A percentile compares a stretch with the other conserved stretches of the same genome.
Conservation (phyloP, 306 rosid species). For the Prinsepia uniflora region DNA sequence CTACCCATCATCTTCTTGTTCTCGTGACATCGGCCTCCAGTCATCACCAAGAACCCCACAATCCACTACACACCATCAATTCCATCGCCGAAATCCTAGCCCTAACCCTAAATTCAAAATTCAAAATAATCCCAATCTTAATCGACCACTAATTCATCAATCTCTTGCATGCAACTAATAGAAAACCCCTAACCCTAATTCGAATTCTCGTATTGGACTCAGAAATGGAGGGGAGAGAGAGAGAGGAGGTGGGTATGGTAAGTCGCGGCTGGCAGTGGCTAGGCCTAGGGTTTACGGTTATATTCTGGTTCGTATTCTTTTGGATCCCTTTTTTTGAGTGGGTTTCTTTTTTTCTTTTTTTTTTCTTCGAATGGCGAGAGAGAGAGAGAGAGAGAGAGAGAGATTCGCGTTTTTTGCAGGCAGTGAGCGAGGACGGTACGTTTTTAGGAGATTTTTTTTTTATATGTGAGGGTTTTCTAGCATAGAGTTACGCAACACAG, state of each 20-base stretch:
- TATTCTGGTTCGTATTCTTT: constrained; percentile 50
- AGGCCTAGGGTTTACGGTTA: constrained; percentile 71
- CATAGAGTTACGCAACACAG: constrained; percentile 21
- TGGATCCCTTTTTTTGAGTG: constrained; percentile 59
- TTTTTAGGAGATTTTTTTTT: constrained; percentile 46
- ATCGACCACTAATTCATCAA: constrained; percentile 9
- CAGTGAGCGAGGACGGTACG: constrained; percentile 32
- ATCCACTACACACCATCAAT: constrained; percentile 32
- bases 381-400: constrained; percentile 27
- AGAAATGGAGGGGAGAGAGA: constrained; percentile 11
- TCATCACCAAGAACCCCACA: constrained; percentile 63
- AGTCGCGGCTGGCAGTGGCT: constrained; percentile 70
- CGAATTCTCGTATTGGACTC: constrained; percentile 21
- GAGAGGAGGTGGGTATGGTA: constrained; percentile 50
- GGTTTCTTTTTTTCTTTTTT: neutral
- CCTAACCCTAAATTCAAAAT: constrained; percentile 16
- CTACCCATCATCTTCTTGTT: constrained; percentile 52
- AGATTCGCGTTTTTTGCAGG: constrained; percentile 58
- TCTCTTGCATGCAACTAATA: neutral
- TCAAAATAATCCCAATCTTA: neutral
- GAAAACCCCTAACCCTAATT: constrained; percentile 38
- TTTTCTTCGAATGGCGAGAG: constrained; percentile 28
- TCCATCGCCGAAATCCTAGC: constrained; percentile 62
- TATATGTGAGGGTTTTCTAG: constrained; percentile 26
- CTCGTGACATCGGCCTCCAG: constrained; percentile 72